Percentiles rank a stretch among this genome's conserved stretches.
These are phyloP conservation scores for Gossypium rotundifolium DNA, from an alignment of 345 rosid genomes.

Conservation along the genomic window DNA sequence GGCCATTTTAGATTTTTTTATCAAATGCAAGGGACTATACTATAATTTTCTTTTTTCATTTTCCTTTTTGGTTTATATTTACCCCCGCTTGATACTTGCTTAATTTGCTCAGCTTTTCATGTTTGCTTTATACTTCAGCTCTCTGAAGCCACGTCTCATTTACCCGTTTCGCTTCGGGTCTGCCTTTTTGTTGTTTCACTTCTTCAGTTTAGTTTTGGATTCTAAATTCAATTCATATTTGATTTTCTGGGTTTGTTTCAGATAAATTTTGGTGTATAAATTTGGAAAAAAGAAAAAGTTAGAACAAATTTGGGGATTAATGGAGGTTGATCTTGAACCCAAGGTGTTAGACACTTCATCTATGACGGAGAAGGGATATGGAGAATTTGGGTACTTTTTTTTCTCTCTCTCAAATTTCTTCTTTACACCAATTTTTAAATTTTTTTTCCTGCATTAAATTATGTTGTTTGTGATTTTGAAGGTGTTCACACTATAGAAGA, in stretches of 20 bases:
- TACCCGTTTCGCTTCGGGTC: constrained; percentile 10
- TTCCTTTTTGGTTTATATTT: neutral
- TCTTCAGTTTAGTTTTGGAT: too few relatives aligned
- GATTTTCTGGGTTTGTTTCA: neutral
- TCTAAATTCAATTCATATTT: neutral
- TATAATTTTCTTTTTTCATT: neutral
- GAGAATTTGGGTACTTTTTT: neutral
- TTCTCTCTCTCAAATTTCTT: neutral
- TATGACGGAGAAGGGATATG: constrained; percentile 1
- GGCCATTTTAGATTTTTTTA: neutral
- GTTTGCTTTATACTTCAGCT: neutral
- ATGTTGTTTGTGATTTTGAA: constrained; percentile 10
- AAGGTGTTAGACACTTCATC: neutral
- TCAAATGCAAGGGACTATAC: neutral
- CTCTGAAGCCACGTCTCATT: neutral
- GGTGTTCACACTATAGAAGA: constrained; percentile 83
- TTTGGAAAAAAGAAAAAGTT: neutral
- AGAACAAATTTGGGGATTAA: neutral
- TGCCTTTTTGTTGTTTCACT: neutral
- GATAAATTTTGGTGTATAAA: neutral
- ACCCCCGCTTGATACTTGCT: neutral
- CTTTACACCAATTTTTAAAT: neutral
- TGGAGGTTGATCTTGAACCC: neutral
- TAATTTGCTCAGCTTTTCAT: neutral
- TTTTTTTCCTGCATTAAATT: neutral